Base-by-base conservation (phyloP, 2,329 filamentous ascomycete species). In the Hortaea sp. region DNA sequence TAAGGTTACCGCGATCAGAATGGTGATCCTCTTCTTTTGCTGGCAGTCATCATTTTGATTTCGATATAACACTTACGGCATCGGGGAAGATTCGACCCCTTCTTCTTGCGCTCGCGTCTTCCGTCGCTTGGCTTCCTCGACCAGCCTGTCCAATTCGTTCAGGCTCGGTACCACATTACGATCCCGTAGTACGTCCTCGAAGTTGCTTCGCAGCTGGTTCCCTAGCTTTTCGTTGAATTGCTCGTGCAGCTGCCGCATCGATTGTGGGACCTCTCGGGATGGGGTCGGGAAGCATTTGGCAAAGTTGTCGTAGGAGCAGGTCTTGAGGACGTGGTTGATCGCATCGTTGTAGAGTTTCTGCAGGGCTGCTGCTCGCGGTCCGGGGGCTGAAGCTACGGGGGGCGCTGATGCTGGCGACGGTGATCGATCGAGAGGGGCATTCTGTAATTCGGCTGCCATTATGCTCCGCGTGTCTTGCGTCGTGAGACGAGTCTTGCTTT, bases 231-330 rank as follows among this genome's bases (percentile, higher is more conserved):
- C 70, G 38, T 76, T 75, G 52, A 82, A 70, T 52, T 81, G 76
- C 45, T 72, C 67, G 65, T 78, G 77, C 20, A 83, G 66, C 4
- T 69, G 68, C 55, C 78, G 73, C 47, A 83, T 57, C 38, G 71
- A 72, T 28, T 72, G 73, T 1, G 77, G 74, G 7, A 76, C 76
- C 55, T 79, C 69, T 55, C 69, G 66, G 12, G 78, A 75, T 1
- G 78, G 74, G 0, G 79, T 83, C 0, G 79, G 79, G 53, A 82
- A 82, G 56, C 79, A 83, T 27, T 76, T 67, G 0, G 76, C 71
- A 59, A 82, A 83, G 55, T 81, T 81, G 42, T 69, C 66, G 59
- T 79, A 76, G 7, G 72, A 77, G 61, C 77, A 79, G 43, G 77
- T 77, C 51, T 75, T 74, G n/a, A 82, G 61, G 1, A 79, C 77